These are phyloP conservation scores for Lindgomyces ingoldianus DNA, from an alignment of 495 filamentous ascomycete species.

Conservation along the genomic window DNA sequence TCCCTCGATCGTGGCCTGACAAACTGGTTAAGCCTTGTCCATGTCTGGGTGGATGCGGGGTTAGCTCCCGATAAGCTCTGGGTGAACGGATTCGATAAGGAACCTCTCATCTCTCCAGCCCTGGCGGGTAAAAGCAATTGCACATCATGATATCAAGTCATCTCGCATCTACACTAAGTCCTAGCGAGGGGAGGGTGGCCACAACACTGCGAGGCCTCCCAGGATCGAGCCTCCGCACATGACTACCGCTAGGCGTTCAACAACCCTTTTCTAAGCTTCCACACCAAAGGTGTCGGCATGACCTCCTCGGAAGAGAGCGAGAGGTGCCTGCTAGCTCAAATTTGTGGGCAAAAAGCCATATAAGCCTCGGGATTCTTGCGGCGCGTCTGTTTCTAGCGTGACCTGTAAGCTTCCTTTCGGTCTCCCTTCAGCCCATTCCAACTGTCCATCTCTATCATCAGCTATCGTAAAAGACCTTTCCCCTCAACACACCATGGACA, in stretches of 20 bases:
- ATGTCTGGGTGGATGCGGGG: not conserved
- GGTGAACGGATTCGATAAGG: not conserved
- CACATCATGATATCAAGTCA: not conserved
- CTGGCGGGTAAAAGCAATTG: slow-evolving; percentile 4
- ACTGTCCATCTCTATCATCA: not conserved
- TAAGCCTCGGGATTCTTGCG: not conserved
- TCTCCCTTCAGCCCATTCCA: not conserved
- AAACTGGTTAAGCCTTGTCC: not conserved
- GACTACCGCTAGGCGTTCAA: too few relatives aligned
- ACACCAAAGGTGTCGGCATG: not conserved
- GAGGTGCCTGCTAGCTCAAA: not conserved
- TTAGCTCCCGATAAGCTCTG: not conserved
- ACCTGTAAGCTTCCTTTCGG: not conserved
- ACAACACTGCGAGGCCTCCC: too few relatives aligned
- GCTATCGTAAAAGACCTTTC: not conserved
- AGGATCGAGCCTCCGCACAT: too few relatives aligned
- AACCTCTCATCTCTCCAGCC: too few relatives aligned
- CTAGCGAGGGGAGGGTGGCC: not conserved
- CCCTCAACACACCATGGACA: not conserved
- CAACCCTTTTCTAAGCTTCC: too few relatives aligned
- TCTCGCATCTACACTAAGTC: not conserved
- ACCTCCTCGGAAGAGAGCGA: not conserved
- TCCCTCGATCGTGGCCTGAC: not conserved
- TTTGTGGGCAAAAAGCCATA: not conserved
- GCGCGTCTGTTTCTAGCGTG: not conserved